phyloP scores from a whole-genome alignment of 306 rosid species.

The Astragalus glycyphyllos region DNA sequence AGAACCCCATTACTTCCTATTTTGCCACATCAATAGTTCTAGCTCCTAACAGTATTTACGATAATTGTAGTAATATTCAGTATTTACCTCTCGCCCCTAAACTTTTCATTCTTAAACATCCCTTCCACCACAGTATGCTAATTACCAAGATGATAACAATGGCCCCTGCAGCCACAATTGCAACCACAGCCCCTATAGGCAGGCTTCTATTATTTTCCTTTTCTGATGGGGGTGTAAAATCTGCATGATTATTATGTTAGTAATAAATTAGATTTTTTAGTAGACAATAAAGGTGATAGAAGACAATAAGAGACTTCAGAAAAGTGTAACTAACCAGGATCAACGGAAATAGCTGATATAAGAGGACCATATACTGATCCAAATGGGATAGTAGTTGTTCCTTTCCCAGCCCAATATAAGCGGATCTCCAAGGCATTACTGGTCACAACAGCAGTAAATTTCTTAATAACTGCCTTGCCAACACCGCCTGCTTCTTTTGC shows the following conservation, averaged over 20 bases:
- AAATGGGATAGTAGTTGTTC: conserved; percentile 54
- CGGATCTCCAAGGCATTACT: conserved; percentile 39
- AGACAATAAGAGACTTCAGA: neutral
- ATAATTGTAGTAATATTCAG: neutral
- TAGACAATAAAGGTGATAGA: neutral
- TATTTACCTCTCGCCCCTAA: conserved; percentile 46
- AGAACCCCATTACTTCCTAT: too few species aligned
- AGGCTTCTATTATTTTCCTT: conserved; percentile 24
- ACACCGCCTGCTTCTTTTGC: conserved; percentile 50
- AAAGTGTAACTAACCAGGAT: conserved; percentile 43
- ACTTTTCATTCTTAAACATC: conserved; percentile 31
- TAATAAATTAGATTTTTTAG: neutral
- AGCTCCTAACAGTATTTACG: too few species aligned
- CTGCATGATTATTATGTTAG: conserved; percentile 27
- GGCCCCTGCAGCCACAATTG: conserved; percentile 50
- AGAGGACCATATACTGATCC: conserved; percentile 52
- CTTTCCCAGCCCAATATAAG: conserved; percentile 49
- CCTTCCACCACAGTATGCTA: conserved; percentile 51
- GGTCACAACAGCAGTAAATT: conserved; percentile 15
- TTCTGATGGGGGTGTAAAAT: conserved; percentile 45
- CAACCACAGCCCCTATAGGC: conserved; percentile 44
- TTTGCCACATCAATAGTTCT: too few species aligned
- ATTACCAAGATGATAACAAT: conserved; percentile 39
- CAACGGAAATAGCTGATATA: conserved; percentile 53
- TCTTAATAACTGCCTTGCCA: conserved; percentile 24